Percentiles rank a stretch among this genome's conserved stretches.
Evolutionary conservation across 208 protist genomes (phyloP).

Genomic region (Borovskyia barvae): DNA sequence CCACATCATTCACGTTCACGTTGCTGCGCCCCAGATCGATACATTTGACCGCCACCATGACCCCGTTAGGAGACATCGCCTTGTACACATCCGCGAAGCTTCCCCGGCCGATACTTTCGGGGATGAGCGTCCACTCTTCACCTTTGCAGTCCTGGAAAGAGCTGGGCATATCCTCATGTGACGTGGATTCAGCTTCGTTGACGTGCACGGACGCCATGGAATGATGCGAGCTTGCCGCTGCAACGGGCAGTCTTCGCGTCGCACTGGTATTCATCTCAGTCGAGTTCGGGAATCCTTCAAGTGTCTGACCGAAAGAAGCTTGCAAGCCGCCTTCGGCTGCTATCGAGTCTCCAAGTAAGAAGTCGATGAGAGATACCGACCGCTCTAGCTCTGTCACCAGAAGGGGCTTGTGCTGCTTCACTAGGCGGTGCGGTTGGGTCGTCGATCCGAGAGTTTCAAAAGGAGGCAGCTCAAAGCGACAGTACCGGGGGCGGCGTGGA

Average conservation of each 20-base stretch:
- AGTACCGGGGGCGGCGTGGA: conserved; percentile 41
- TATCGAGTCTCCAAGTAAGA: neutral
- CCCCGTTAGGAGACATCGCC: conserved; percentile 28
- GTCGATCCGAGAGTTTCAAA: conserved; percentile 35
- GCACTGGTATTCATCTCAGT: neutral
- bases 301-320: too few relatives aligned
- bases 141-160: conserved; percentile 29
- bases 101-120: conserved; percentile 25
- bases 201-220: neutral
- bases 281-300: neutral
- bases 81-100: conserved; percentile 47
- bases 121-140: conserved; percentile 28
- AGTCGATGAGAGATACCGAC: neutral
- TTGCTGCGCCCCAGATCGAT: conserved; percentile 25
- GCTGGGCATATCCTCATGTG: conserved; percentile 6
- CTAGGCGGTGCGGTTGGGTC: neutral
- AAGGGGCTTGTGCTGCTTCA: conserved; percentile 23
- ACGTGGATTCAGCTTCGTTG: neutral
- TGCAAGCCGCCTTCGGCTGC: neutral
- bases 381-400: conserved; percentile 13
- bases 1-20: conserved; percentile 29
- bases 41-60: conserved; percentile 46
- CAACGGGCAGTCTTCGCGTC: too few relatives aligned
- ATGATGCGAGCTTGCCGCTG: too few relatives aligned
- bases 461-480: conserved; percentile 42